These are phyloP conservation scores for Neofusicoccum cordaticola DNA, from an alignment of 2,329 filamentous ascomycete species.

Conservation along the genomic window DNA sequence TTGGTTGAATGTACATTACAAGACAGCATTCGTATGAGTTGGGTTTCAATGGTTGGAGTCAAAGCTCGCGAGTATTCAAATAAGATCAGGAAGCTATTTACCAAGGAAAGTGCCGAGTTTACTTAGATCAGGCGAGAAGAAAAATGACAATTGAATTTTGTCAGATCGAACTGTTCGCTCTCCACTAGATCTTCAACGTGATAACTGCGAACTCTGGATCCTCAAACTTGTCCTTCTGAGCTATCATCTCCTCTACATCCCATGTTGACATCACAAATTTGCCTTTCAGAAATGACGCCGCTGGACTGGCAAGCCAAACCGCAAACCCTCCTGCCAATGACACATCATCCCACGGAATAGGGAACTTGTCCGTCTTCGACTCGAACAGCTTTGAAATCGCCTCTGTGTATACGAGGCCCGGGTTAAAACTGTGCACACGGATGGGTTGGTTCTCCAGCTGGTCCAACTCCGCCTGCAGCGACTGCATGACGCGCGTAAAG, in stretches of 20 bases:
- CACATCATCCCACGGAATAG: not conserved
- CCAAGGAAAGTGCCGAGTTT: no score
- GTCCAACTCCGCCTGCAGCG: constrained; percentile 6
- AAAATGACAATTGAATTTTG: no score
- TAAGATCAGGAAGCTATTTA: no score
- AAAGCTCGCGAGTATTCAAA: no score
- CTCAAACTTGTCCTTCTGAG: not conserved
- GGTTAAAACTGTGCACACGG: not conserved
- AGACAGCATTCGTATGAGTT: no score
- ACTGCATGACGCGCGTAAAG: not conserved
- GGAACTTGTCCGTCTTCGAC: not conserved
- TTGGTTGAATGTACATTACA: no score
- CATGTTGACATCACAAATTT: not conserved
- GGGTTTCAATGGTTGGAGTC: no score
- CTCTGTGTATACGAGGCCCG: not conserved
- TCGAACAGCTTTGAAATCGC: not conserved
- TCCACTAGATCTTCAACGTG: not conserved
- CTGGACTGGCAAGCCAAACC: not conserved
- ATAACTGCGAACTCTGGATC: not conserved
- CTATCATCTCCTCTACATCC: not conserved
- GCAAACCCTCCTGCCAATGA: not conserved
- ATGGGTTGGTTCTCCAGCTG: not conserved
- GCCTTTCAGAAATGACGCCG: not conserved
- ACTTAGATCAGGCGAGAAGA: no score
- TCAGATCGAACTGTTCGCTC: no score